Evolutionary conservation across 768 basidiomycete genomes (phyloP).

Genomic region (Mycena floridula): DNA sequence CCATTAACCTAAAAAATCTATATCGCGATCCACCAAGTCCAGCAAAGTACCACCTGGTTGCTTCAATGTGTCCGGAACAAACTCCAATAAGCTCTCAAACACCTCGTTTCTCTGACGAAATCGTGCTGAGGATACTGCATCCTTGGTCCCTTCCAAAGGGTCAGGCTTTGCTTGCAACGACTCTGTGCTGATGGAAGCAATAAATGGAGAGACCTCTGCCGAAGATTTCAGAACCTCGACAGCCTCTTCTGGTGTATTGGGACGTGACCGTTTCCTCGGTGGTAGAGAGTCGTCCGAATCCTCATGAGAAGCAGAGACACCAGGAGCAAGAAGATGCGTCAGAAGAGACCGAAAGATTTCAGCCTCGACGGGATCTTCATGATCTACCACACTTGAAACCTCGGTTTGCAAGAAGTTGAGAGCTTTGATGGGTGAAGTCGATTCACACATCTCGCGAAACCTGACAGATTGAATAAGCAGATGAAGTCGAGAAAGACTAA

Average conservation of each 20-base stretch:
- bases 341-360: constrained; percentile 60
- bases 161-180: constrained; percentile 18
- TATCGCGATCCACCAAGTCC: constrained; percentile 46
- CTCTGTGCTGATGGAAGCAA: constrained; percentile 23
- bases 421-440: constrained; percentile 53
- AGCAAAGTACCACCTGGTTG: constrained; percentile 60
- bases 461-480: constrained; percentile 26
- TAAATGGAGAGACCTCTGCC: background rate
- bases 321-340: constrained; percentile 50
- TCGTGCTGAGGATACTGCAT: constrained; percentile 30
- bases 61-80: constrained; percentile 57
- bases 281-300: constrained; percentile 22
- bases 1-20: background rate
- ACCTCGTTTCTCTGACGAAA: constrained; percentile 64
- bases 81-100: constrained; percentile 62
- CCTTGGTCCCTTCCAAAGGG: constrained; percentile 16
- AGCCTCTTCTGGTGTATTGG: constrained; percentile 31
- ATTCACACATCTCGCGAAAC: constrained; percentile 80
- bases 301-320: background rate
- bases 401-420: constrained; percentile 66
- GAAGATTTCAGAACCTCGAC: no score
- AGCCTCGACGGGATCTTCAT: constrained; percentile 54
- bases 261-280: constrained; percentile 39
- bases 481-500: background rate
- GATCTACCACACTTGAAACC: constrained; percentile 68